These are phyloP conservation scores for Esteya vermicola DNA, from an alignment of 2,329 filamentous ascomycete species.

Conservation along the genomic window DNA sequence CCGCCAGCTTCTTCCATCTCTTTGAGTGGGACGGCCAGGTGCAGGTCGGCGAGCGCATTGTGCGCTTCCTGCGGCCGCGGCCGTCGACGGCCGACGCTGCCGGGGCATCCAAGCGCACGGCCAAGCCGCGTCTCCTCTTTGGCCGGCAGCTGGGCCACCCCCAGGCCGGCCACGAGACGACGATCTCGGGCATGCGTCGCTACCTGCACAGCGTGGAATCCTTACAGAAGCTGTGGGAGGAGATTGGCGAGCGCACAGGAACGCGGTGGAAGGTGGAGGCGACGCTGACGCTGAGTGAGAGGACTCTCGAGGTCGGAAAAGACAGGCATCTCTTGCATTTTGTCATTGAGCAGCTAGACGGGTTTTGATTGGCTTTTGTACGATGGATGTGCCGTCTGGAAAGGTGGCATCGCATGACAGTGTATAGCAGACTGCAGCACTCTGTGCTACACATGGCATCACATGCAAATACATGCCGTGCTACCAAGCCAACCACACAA, in stretches of 20 bases:
- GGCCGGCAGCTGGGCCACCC: slow-evolving; percentile 16
- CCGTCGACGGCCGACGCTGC: slow-evolving; percentile 1
- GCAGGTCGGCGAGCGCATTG: slow-evolving; percentile 12
- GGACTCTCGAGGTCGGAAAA: too few species aligned
- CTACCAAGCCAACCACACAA: too few species aligned
- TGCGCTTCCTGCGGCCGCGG: slow-evolving; percentile 12
- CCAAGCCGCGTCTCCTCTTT: slow-evolving; percentile 11
- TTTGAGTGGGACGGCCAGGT: slow-evolving; percentile 17
- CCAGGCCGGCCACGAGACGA: slow-evolving; percentile 3
- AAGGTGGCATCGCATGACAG: too few species aligned
- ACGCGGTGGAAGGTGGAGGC: not conserved
- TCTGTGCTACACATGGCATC: too few species aligned
- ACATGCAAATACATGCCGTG: too few species aligned
- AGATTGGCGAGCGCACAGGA: slow-evolving; percentile 17
- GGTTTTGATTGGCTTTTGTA: too few species aligned
- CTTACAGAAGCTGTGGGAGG: slow-evolving; percentile 25
- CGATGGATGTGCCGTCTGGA: too few species aligned
- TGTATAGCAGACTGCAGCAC: too few species aligned
- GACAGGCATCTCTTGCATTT: too few species aligned
- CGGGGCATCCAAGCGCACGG: too few species aligned
- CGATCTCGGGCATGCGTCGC: slow-evolving; percentile 2
- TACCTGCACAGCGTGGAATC: slow-evolving; percentile 25
- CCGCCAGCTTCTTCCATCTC: slow-evolving; percentile 18
- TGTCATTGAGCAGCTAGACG: too few species aligned
- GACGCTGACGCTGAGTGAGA: too few species aligned